Conservation (phyloP, 192 early-diverging fungal species). For the Fimicolochytrium jonesii region DNA sequence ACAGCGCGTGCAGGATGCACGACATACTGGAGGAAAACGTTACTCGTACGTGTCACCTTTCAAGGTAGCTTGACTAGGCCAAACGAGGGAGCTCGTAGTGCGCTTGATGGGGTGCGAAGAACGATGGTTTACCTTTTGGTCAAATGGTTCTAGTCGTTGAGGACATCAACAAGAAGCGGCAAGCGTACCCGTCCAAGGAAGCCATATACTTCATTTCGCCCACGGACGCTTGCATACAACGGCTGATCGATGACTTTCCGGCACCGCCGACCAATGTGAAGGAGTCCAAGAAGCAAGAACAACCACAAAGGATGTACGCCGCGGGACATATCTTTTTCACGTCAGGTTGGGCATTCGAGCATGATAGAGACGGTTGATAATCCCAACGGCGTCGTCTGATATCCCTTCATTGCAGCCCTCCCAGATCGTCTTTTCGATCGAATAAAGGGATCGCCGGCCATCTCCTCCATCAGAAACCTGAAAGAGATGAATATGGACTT, state of each 20-base stretch:
- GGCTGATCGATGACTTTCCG: conserved; percentile 49
- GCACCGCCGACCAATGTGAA: conserved; percentile 1
- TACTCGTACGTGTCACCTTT: conserved; percentile 60
- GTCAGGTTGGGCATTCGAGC: too few relatives aligned
- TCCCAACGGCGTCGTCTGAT: background rate
- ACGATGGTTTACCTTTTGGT: too few relatives aligned
- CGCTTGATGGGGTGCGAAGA: too few relatives aligned
- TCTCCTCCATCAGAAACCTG: conserved; percentile 47
- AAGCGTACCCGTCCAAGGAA: conserved; percentile 52
- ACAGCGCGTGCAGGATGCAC: conserved; percentile 71
- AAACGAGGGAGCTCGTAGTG: too few relatives aligned
- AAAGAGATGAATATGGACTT: conserved; percentile 83
- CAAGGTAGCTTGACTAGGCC: too few relatives aligned
- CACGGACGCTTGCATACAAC: conserved; percentile 32
- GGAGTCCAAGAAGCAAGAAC: conserved; percentile 12
- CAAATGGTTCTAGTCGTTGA: conserved; percentile 46
- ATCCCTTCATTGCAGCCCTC: conserved; percentile 37
- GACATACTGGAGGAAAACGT: conserved; percentile 75
- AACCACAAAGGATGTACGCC: conserved; percentile 40
- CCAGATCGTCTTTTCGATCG: conserved; percentile 58
- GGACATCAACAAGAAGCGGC: conserved; percentile 47
- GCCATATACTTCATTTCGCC: conserved; percentile 62
- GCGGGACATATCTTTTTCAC: conserved; percentile 48
- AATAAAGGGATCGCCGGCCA: conserved; percentile 50
- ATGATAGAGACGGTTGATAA: too few relatives aligned